These are phyloP conservation scores for Cucumis hystrix DNA, from an alignment of 306 rosid genomes.

Conservation along the genomic window DNA sequence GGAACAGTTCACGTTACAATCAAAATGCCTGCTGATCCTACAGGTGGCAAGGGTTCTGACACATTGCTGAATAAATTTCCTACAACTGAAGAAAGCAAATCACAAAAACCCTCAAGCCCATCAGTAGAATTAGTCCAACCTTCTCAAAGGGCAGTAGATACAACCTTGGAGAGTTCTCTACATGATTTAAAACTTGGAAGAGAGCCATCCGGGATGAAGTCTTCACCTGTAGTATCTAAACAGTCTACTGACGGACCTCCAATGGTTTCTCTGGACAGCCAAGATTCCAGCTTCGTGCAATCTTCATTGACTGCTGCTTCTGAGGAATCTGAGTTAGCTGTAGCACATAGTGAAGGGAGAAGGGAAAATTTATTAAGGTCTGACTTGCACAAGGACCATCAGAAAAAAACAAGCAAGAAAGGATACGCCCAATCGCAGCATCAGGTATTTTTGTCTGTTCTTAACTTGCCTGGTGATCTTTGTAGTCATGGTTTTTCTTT, in stretches of 20 bases:
- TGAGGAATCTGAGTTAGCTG: slow-evolving; percentile 29
- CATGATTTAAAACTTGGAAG: slow-evolving; percentile 22
- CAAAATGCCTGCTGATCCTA: slow-evolving; percentile 28
- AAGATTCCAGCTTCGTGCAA: slow-evolving; percentile 11
- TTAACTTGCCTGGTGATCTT: slow-evolving; percentile 5
- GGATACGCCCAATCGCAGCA: slow-evolving; percentile 30
- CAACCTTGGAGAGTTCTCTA: slow-evolving; percentile 13
- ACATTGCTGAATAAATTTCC: slow-evolving; percentile 16
- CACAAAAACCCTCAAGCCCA: slow-evolving; percentile 22
- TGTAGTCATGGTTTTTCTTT: neutral
- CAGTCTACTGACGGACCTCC: slow-evolving; percentile 18
- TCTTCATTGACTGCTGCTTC: slow-evolving; percentile 14
- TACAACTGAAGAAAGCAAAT: slow-evolving; percentile 32
- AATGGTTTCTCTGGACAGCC: slow-evolving; percentile 23
- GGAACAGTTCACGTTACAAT: slow-evolving; percentile 29
- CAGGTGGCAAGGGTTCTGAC: slow-evolving; percentile 29
- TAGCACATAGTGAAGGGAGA: slow-evolving; percentile 29
- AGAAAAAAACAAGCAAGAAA: slow-evolving; percentile 40
- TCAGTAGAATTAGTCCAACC: slow-evolving; percentile 26
- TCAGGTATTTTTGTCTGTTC: slow-evolving; percentile 39
- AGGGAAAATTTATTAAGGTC: slow-evolving; percentile 44
- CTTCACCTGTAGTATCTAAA: slow-evolving; percentile 16
- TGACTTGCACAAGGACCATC: slow-evolving; percentile 51
- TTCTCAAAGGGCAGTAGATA: slow-evolving; percentile 22
- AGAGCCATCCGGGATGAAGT: slow-evolving; percentile 21